phyloP scores from a whole-genome alignment of 2,329 filamentous ascomycete genomes.

The Penicillium sclerotiorum region DNA sequence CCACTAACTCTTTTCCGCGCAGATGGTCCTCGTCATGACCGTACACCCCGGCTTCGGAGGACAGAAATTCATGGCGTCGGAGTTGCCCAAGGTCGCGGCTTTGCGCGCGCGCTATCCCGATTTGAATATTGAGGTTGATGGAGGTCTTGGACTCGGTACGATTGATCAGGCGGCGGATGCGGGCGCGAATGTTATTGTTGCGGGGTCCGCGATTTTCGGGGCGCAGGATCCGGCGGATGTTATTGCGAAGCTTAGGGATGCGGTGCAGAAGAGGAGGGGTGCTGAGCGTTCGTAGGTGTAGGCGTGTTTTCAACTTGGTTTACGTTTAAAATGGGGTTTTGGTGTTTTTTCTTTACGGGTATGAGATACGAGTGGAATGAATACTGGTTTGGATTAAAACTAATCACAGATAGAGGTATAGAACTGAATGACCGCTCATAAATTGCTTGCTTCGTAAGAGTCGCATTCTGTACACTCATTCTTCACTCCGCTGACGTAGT shows the following conservation, averaged over 20 bases:
- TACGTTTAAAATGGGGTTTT: slow-evolving; percentile 18
- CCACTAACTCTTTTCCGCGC: neutral
- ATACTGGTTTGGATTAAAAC: neutral
- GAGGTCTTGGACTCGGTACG: slow-evolving; percentile 82
- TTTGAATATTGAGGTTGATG: slow-evolving; percentile 96
- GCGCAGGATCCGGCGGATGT: slow-evolving; percentile 86
- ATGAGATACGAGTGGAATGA: slow-evolving; percentile 27
- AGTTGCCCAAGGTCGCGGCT: slow-evolving; percentile 89
- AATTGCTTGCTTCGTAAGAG: slow-evolving; percentile 23
- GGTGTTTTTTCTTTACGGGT: slow-evolving; percentile 17
- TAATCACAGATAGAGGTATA: slow-evolving; percentile 8
- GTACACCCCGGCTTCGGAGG: slow-evolving; percentile 97
- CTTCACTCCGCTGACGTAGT: slow-evolving; percentile 21
- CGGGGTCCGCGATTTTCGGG: slow-evolving; percentile 93
- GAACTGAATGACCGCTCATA: too few species aligned
- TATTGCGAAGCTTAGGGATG: slow-evolving; percentile 75
- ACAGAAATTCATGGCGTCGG: slow-evolving; percentile 96
- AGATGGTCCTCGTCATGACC: slow-evolving; percentile 99
- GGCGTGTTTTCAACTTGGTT: too few species aligned
- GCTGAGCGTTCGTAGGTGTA: slow-evolving; percentile 6
- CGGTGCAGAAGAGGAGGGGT: slow-evolving; percentile 67
- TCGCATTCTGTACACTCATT: slow-evolving; percentile 23
- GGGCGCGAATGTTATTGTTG: slow-evolving; percentile 96
- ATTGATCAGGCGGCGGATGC: slow-evolving; percentile 94
- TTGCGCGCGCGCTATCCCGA: slow-evolving; percentile 84